Evolutionary conservation across 176 grass and related monocot species (phyloP), one percentile per base, ranked within the genome.

Genomic region (Typha latifolia): DNA sequence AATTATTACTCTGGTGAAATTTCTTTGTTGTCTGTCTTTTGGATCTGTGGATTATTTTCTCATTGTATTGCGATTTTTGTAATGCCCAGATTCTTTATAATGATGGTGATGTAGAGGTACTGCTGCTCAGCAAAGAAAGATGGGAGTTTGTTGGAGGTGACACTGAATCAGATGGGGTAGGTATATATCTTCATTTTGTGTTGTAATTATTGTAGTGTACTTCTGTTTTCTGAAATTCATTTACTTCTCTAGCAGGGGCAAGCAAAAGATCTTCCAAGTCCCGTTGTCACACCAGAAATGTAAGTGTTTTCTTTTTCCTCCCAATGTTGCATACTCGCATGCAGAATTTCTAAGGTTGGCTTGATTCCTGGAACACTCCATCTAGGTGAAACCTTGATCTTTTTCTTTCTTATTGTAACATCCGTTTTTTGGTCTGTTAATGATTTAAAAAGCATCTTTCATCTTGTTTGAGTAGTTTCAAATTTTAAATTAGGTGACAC

Each of bases 61-160:
- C 64, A 32, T 66, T 26, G 49, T 20, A 37, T 37, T 37, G 34
- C 7, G 4, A 37, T 37, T 37, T 37, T 37, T 8, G 7, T 37
- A 37, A 37, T 37, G 3, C 70, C 32, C 48, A 96, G 87, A 75
- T 96, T 77, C 26, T 74, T 0, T 96, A 96, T 82, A 84, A 96
- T 67, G 91, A 91, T 72, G 91, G 87, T 9, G 91, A 96, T 67
- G 15, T 88, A 50, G 91, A 96, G 69, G n/a, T 61, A 62, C 62
- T 96, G 61, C 0, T 31, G 0, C 82, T 96, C 22, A 71, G 63
- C 74, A 66, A 88, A 4, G 91, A 96, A 69, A 74, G 10, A 32
- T 96, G 91, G 91, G 76, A 88, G 4, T 62, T 88, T 16, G 62
- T 81, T 70, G 49, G 16, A 70, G 80, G 72, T 14, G 48, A 51